A percentile compares a stretch with the other conserved stretches of the same genome.
phyloP scores from a whole-genome alignment of 2,329 filamentous ascomycete genomes.

The Neonectria punicea region DNA sequence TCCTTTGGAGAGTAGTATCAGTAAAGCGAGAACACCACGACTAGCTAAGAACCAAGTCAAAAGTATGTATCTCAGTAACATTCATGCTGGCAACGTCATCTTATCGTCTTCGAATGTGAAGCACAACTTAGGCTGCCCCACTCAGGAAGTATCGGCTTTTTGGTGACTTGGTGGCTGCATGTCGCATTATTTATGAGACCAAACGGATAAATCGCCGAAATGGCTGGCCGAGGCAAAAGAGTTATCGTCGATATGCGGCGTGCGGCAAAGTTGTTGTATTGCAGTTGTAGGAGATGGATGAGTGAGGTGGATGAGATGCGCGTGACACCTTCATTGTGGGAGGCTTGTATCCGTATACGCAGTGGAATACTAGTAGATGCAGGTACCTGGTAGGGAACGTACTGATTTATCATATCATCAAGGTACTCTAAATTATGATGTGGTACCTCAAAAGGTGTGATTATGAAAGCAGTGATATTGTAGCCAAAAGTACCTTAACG shows the following conservation, averaged over 20 bases:
- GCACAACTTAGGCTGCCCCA: slow-evolving; percentile 10
- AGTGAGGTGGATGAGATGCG: background rate
- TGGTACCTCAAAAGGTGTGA: background rate
- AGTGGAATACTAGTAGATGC: background rate
- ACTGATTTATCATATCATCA: background rate
- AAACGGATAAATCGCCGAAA: background rate
- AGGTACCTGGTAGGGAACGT: background rate
- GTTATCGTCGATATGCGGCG: background rate
- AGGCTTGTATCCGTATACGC: background rate
- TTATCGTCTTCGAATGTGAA: slow-evolving; percentile 1
- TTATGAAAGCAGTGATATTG: background rate
- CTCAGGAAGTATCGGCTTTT: slow-evolving; percentile 3
- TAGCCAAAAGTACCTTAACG: background rate
- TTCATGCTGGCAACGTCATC: slow-evolving; percentile 7
- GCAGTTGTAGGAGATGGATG: background rate
- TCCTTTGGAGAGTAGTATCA: background rate
- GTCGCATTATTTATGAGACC: background rate
- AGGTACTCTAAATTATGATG: background rate
- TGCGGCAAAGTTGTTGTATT: background rate
- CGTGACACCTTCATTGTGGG: background rate
- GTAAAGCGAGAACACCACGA: background rate
- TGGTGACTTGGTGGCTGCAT: background rate
- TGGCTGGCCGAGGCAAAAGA: background rate
- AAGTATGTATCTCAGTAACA: background rate
- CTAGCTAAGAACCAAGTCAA: background rate